A percentile compares a stretch with the other conserved stretches of the same genome.
Conservation (phyloP, 306 rosid species). For the Prunus salicina region DNA sequence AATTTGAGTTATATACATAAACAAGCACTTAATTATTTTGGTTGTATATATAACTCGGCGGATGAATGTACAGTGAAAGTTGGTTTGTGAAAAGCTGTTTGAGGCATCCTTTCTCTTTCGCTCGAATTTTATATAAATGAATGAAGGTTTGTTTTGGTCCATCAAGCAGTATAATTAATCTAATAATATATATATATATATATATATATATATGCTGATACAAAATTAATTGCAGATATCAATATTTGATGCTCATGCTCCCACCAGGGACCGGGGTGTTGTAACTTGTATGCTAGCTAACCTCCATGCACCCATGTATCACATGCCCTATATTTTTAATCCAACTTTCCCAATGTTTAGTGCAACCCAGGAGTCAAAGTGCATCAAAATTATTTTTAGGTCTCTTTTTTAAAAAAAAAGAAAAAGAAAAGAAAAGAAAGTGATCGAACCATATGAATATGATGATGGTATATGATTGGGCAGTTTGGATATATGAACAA, state of each 20-base stretch:
- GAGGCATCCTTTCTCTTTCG: background rate
- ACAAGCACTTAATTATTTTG: too few relatives aligned
- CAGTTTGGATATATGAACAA: background rate
- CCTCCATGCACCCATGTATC: background rate
- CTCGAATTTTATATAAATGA: background rate
- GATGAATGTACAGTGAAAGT: constrained; percentile 4
- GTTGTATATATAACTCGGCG: background rate
- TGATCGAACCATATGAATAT: background rate
- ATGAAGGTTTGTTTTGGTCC: background rate
- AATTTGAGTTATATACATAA: constrained; percentile 6
- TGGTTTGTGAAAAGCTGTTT: background rate
- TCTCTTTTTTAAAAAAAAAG: too few relatives aligned
- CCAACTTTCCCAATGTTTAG: constrained; percentile 3
- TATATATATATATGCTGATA: background rate
- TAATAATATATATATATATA: too few relatives aligned
- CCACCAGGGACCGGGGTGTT: background rate
- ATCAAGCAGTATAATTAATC: background rate
- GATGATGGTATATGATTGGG: background rate
- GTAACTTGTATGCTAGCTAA: background rate
- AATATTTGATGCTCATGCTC: background rate
- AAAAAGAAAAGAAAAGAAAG: background rate
- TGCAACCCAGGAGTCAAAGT: background rate
- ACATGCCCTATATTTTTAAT: background rate
- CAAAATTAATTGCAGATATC: background rate
- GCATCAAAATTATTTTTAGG: too few relatives aligned